phyloP scores from a whole-genome alignment of 164 flowering plant genomes.

The Stephania cephalantha region DNA sequence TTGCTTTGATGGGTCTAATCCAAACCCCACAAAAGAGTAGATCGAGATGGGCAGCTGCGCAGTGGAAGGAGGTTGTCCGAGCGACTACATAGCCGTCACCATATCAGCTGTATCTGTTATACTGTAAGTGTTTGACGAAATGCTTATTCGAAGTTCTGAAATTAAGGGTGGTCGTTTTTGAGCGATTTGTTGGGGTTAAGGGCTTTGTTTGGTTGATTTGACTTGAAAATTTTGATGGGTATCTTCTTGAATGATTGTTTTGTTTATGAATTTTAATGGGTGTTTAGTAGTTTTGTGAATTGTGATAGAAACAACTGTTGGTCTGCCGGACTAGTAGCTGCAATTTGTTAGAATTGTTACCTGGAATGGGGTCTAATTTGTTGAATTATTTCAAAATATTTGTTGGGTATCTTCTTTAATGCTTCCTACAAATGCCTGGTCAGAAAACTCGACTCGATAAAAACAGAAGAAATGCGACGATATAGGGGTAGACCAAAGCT shows the following conservation, averaged over 20 bases:
- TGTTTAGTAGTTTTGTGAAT: too few species aligned
- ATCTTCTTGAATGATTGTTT: too few species aligned
- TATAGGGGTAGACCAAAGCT: too few species aligned
- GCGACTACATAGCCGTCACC: conserved; percentile 63
- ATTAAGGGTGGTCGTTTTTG: neutral
- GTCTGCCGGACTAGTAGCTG: too few species aligned
- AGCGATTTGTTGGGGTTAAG: neutral
- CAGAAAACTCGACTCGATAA: neutral
- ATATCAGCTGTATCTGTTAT: conserved; percentile 39
- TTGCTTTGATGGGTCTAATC: neutral
- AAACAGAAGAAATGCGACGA: too few species aligned
- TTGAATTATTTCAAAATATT: neutral
- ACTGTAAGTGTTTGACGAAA: conserved; percentile 29
- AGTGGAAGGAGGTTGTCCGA: conserved; percentile 62
- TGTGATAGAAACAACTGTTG: too few species aligned
- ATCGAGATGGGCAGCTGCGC: conserved; percentile 45
- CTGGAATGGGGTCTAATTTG: too few species aligned
- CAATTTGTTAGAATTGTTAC: too few species aligned
- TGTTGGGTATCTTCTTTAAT: neutral
- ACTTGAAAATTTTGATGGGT: too few species aligned
- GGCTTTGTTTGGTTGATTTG: neutral
- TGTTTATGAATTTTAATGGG: too few species aligned
- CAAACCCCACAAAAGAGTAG: neutral
- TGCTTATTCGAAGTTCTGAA: neutral
- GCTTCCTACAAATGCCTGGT: neutral